These are phyloP conservation scores for Panellus pusillus DNA, from an alignment of 768 basidiomycete species.

Conservation along the genomic window DNA sequence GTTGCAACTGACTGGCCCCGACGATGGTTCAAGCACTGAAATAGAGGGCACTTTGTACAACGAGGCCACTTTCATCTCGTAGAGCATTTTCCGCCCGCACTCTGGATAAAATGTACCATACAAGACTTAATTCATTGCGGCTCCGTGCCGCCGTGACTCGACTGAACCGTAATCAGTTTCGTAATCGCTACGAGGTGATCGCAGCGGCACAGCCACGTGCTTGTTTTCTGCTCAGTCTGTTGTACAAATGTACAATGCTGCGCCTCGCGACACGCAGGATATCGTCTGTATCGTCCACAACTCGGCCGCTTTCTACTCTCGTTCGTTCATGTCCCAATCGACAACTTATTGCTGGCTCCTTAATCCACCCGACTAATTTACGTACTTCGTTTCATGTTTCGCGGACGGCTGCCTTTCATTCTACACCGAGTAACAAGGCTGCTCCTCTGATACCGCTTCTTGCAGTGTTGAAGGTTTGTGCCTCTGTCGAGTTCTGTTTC, in stretches of 20 bases:
- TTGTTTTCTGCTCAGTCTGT: conserved; percentile 14
- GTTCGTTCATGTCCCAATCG: conserved; percentile 10
- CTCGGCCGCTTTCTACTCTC: conserved; percentile 21
- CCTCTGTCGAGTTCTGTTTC: neutral
- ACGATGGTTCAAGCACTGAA: conserved; percentile 38
- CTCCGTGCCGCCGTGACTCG: neutral
- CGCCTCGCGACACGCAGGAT: conserved; percentile 39
- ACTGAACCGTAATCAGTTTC: neutral
- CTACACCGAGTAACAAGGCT: conserved; percentile 35
- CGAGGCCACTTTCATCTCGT: conserved; percentile 90
- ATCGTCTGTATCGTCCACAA: conserved; percentile 11
- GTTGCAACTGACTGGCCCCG: conserved; percentile 44
- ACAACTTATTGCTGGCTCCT: conserved; percentile 16
- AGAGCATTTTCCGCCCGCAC: conserved; percentile 10
- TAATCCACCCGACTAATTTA: conserved; percentile 19
- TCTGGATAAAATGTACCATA: conserved; percentile 6
- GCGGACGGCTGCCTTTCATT: conserved; percentile 37
- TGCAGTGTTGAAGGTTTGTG: conserved; percentile 55
- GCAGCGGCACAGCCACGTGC: conserved; percentile 17
- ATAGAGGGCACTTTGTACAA: conserved; percentile 78
- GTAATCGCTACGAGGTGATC: neutral
- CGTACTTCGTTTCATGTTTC: neutral
- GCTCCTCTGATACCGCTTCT: conserved; percentile 53
- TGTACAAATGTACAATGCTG: conserved; percentile 53
- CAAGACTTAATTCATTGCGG: conserved; percentile 15